phyloP scores from a whole-genome alignment of 2,329 filamentous ascomycete genomes.

The Botrytis paeoniae region DNA sequence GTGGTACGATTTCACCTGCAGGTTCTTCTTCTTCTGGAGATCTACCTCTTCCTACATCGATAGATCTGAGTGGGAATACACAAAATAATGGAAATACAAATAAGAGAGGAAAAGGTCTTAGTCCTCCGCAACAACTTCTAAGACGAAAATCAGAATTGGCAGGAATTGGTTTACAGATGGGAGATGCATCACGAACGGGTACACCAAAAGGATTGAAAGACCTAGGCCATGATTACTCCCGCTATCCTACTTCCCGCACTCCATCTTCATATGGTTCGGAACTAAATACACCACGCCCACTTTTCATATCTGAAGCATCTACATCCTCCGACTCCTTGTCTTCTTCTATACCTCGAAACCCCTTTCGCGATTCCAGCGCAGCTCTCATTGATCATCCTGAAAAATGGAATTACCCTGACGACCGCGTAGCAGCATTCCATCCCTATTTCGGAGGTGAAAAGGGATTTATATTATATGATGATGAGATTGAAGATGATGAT shows the following conservation, averaged over 20 bases:
- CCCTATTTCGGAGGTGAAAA: conserved; percentile 42
- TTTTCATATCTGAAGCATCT: neutral
- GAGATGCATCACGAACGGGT: conserved; percentile 9
- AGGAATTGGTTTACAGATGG: conserved; percentile 16
- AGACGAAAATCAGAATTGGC: conserved; percentile 27
- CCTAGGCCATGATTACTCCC: conserved; percentile 36
- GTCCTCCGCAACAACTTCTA: conserved; percentile 26
- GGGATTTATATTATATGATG: conserved; percentile 44
- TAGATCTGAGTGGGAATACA: conserved; percentile 16
- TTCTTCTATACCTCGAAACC: conserved; percentile 18
- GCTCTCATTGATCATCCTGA: conserved; percentile 30
- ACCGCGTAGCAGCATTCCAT: conserved; percentile 45
- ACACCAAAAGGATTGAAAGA: conserved; percentile 30
- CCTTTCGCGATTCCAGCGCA: conserved; percentile 30
- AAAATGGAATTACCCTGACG: conserved; percentile 45
- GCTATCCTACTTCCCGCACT: conserved; percentile 31
- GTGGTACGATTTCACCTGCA: conserved; percentile 16
- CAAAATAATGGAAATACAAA: neutral
- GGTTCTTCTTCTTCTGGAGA: conserved; percentile 29
- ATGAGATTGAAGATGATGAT: conserved; percentile 52
- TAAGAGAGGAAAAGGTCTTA: conserved; percentile 22
- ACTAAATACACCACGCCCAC: neutral
- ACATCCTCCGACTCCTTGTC: conserved; percentile 21
- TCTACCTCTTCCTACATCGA: conserved; percentile 1
- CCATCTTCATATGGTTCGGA: conserved; percentile 4